phyloP scores from a whole-genome alignment of 257 asterid genomes.

The Nyctanthes arbortristis region DNA sequence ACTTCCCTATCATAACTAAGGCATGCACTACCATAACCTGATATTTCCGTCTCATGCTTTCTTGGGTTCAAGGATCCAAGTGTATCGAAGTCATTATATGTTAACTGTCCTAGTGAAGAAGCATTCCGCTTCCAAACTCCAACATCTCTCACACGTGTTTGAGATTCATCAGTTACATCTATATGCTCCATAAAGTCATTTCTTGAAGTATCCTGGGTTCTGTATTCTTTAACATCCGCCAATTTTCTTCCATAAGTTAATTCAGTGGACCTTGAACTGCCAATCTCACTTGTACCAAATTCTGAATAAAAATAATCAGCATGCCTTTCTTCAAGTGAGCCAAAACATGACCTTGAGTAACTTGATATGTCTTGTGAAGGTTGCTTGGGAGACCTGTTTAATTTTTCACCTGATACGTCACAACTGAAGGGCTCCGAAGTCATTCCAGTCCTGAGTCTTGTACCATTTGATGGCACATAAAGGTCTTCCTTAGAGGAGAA shows the following conservation, averaged over 20 bases:
- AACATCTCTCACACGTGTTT: constrained; percentile 32
- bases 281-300: constrained; percentile 25
- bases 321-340: constrained; percentile 37
- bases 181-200: constrained; percentile 19
- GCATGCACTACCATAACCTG: constrained; percentile 36
- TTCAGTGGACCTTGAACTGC: constrained; percentile 30
- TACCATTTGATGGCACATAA: constrained; percentile 31
- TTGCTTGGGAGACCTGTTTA: constrained; percentile 36
- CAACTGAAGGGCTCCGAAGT: constrained; percentile 32
- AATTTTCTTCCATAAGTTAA: constrained; percentile 20
- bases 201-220: constrained; percentile 35
- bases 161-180: constrained; percentile 35
- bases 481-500: constrained; percentile 29
- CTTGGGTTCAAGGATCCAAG: constrained; percentile 26
- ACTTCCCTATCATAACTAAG: constrained; percentile 31
- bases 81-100: constrained; percentile 30
- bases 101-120: constrained; percentile 27
- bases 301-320: constrained; percentile 34
- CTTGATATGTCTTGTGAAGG: constrained; percentile 38
- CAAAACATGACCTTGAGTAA: constrained; percentile 37
- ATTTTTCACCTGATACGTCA: constrained; percentile 36
- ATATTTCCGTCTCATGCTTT: constrained; percentile 36
- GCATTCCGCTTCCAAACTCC: constrained; percentile 37
- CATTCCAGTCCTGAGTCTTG: constrained; percentile 29
- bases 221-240: constrained; percentile 35